Evolutionary conservation across 768 basidiomycete species (phyloP).

Genomic region (Lentinula guzmanii): DNA sequence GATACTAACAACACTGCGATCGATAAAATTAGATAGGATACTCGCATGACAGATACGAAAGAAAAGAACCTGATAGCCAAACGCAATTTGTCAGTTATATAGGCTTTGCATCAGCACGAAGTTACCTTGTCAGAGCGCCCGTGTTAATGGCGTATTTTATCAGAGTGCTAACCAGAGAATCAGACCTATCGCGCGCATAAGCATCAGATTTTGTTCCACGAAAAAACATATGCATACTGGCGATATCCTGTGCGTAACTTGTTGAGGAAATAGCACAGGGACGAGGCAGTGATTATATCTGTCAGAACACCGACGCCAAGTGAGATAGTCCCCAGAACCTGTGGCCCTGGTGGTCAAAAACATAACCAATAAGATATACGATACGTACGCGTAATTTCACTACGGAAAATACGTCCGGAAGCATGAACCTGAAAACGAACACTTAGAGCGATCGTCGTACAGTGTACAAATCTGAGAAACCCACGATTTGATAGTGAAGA

Average conservation of each 20-base stretch:
- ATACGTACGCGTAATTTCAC: constrained; percentile 37
- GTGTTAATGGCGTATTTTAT: constrained; percentile 62
- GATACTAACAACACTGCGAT: constrained; percentile 35
- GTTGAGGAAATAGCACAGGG: constrained; percentile 57
- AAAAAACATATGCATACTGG: constrained; percentile 24
- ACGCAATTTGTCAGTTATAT: background rate
- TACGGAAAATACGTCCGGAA: constrained; percentile 37
- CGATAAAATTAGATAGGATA: constrained; percentile 4
- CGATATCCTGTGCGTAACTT: constrained; percentile 48
- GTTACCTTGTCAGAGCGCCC: constrained; percentile 54
- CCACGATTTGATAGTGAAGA: constrained; percentile 44
- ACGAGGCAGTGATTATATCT: constrained; percentile 51
- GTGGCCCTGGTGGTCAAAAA: background rate
- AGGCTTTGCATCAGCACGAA: background rate
- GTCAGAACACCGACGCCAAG: constrained; percentile 49
- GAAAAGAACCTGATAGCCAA: background rate
- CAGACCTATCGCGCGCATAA: constrained; percentile 26
- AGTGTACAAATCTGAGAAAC: constrained; percentile 3
- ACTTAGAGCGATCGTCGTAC: background rate
- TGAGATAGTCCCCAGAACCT: constrained; percentile 48
- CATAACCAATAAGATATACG: background rate
- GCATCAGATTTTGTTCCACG: background rate
- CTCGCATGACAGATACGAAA: background rate
- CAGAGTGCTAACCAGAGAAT: constrained; percentile 53
- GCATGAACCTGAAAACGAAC: constrained; percentile 26